Base-by-base conservation (phyloP, 805 yeast species). In the Danielia reshetovae region DNA sequence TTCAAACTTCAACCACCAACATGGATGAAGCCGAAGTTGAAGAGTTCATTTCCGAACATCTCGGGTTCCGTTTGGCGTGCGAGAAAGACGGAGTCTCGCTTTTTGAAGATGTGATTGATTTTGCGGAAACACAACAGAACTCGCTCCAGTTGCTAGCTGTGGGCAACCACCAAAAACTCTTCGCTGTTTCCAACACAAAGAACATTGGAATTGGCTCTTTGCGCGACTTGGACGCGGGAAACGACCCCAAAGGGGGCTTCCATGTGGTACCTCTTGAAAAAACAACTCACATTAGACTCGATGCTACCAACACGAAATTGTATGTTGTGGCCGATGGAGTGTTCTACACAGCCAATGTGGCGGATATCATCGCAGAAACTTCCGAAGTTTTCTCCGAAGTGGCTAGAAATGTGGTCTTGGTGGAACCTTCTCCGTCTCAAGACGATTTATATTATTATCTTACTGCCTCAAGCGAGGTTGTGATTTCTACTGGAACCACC, bases 1-100 rank as follows among this genome's bases (percentile, higher is more conserved):
- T n/a, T n/a, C n/a, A 19, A 19, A 19, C 22, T 19, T 7, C 22
- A 7, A 19, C 9, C 22, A 19, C 22, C n/a, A 19, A 19, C 22
- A 35, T 36, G 40, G 12, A 32, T 22, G 29, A 34, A 18, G 31
- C 24, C 15, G 49, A 45, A 21, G 32, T 45, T 5, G 43, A 39
- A 18, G 51, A 46, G 33, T 21, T 28, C 5, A 30, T 48, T 5
- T 60, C 71, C 4, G 71, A 68, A 38, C 71, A 68, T 43, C 59
- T 67, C 39, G 76, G 76, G 5, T 72, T 70, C 55, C 68, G 64
- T 22, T 45, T 70, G 13, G 68, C 65, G n/a, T 39, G 59, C 5
- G 40, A 43, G 9, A 62, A 52, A 32, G 47, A 55, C 11, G 74
- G 70, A 2, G 29, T 42, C 14, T 31, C 23, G n/a, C 39, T 54